A percentile compares a stretch with the other conserved stretches of the same genome.
Conservation (phyloP, 2,329 filamentous ascomycete genomes). For the Coniochaeta sp. region DNA sequence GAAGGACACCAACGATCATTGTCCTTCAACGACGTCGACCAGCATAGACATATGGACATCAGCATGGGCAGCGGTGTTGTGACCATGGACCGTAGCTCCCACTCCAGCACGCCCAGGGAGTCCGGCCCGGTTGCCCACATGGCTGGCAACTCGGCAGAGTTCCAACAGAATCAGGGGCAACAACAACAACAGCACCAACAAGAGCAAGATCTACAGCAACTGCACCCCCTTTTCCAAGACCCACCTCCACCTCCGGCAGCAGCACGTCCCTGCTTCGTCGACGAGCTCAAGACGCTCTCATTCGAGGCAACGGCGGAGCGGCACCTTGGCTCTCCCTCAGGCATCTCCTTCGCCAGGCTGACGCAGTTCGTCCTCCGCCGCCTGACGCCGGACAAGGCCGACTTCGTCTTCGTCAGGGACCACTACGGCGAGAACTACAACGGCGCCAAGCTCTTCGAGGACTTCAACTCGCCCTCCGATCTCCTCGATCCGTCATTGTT, state of each 20-base stretch:
- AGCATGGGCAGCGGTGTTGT: background rate
- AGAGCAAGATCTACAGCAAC: background rate
- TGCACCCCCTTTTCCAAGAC: background rate
- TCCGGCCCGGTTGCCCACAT: constrained; percentile 1
- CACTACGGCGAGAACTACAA: constrained; percentile 6
- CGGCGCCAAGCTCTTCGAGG: constrained; percentile 11
- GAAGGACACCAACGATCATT: background rate
- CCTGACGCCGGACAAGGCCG: constrained; percentile 32
- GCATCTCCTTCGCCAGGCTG: constrained; percentile 34
- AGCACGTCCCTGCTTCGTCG: constrained; percentile 18
- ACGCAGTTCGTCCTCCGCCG: constrained; percentile 33
- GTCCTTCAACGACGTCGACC: background rate
- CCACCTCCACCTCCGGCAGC: constrained; percentile 5
- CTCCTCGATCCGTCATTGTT: constrained; percentile 15
- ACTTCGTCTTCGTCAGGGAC: constrained; percentile 29
- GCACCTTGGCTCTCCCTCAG: constrained; percentile 35
- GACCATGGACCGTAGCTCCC: background rate
- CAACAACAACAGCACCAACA: background rate
- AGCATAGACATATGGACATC: background rate
- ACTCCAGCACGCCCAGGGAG: background rate
- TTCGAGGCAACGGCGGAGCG: constrained; percentile 36
- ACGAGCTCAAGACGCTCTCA: constrained; percentile 29
- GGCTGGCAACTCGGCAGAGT: background rate
- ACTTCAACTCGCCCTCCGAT: constrained; percentile 18
- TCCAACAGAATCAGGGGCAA: background rate